Evolutionary conservation across 345 rosid species (phyloP).

Genomic region (Euphorbia lathyris): DNA sequence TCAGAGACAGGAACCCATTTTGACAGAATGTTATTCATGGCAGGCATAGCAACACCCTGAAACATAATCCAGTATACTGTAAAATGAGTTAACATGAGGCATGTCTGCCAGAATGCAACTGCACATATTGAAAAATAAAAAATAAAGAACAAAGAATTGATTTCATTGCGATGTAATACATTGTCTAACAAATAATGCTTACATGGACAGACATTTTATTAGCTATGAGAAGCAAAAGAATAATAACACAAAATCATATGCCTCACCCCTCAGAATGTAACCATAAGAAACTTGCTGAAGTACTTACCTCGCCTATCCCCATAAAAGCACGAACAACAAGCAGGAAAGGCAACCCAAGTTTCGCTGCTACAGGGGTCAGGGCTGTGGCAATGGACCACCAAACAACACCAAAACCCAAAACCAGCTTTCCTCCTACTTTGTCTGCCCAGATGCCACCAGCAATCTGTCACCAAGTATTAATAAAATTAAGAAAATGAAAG

Average conservation of each 20-base stretch:
- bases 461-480: slow-evolving; percentile 45
- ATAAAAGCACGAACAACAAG: slow-evolving; percentile 86
- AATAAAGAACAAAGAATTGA: neutral
- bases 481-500: slow-evolving; percentile 1
- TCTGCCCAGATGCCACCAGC: slow-evolving; percentile 99
- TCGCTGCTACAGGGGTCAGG: slow-evolving; percentile 90
- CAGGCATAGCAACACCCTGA: slow-evolving; percentile 99
- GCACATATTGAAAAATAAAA: neutral
- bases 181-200: neutral
- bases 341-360: slow-evolving; percentile 77
- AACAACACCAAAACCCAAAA: slow-evolving; percentile 80
- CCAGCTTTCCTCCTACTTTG: slow-evolving; percentile 79
- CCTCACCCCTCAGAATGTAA: neutral
- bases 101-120: neutral
- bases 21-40: slow-evolving; percentile 90
- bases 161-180: neutral
- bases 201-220: neutral
- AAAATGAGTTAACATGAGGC: neutral
- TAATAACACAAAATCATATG: neutral
- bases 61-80: slow-evolving; percentile 7
- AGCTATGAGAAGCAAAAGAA: neutral
- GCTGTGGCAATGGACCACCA: slow-evolving; percentile 94
- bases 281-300: neutral
- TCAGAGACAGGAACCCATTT: slow-evolving; percentile 93
- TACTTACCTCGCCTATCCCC: slow-evolving; percentile 89